Percentiles rank a stretch among this genome's conserved stretches.
Conservation (phyloP, 2,329 filamentous ascomycete genomes). For the Lecanicillium sp. region DNA sequence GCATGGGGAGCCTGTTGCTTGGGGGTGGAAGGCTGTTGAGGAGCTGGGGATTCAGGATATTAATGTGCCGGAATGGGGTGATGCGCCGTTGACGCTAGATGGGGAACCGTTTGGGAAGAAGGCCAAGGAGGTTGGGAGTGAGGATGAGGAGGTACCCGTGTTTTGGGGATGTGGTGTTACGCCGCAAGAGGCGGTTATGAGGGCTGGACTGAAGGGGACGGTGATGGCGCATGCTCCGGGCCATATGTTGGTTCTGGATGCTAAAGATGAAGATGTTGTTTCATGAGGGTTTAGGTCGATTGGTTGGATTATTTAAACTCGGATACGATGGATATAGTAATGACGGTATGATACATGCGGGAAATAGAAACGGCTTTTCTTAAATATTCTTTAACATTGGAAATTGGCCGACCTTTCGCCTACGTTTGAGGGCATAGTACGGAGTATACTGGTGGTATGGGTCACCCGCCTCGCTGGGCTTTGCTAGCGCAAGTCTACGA, state of each 20-base stretch:
- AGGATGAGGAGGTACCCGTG: slow-evolving; percentile 39
- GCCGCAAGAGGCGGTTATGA: slow-evolving; percentile 55
- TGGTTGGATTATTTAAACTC: neutral
- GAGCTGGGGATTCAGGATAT: slow-evolving; percentile 47
- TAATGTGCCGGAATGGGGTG: slow-evolving; percentile 47
- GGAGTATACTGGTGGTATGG: too few species aligned
- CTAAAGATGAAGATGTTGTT: slow-evolving; percentile 29
- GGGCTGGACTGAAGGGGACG: slow-evolving; percentile 41
- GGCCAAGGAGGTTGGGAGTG: slow-evolving; percentile 16
- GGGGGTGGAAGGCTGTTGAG: slow-evolving; percentile 51
- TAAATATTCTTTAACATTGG: too few species aligned
- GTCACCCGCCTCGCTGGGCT: too few species aligned
- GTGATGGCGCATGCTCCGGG: slow-evolving; percentile 55
- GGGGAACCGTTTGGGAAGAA: slow-evolving; percentile 23
- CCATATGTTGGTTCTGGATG: slow-evolving; percentile 53
- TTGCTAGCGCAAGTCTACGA: too few species aligned
- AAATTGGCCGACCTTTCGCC: too few species aligned
- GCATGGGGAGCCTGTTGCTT: slow-evolving; percentile 57
- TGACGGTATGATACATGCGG: too few species aligned
- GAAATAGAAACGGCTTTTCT: too few species aligned
- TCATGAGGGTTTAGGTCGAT: neutral
- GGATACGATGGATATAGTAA: neutral
- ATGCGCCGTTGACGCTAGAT: slow-evolving; percentile 31
- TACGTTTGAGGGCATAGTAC: too few species aligned
- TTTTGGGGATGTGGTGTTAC: slow-evolving; percentile 61